Evolutionary conservation across 495 filamentous ascomycete species (phyloP).

Genomic region (Pseudoneurospora amorphoporcata): DNA sequence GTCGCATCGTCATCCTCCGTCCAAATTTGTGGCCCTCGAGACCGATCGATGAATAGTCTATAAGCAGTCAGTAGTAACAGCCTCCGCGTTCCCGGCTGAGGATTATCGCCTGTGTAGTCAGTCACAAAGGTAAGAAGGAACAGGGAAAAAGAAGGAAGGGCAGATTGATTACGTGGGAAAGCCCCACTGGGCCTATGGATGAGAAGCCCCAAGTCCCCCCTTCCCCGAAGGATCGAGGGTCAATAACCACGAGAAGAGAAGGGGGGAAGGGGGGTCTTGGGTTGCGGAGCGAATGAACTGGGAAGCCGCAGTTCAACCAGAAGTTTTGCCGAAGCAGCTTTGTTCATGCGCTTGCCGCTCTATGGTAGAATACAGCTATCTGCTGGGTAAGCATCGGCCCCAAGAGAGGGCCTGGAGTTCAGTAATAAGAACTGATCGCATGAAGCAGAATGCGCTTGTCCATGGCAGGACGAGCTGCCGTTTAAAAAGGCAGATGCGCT

Average conservation of each 20-base stretch:
- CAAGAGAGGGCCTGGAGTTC: background rate
- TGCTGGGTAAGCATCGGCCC: constrained; percentile 1
- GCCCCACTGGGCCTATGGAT: constrained; percentile 10
- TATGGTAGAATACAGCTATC: constrained; percentile 4
- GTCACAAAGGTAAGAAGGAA: constrained; percentile 5
- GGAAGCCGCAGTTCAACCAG: background rate
- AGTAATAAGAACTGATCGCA: background rate
- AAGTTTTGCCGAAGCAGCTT: background rate
- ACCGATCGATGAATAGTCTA: background rate
- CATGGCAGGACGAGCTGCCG: background rate
- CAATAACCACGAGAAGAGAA: background rate
- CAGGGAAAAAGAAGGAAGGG: constrained; percentile 2
- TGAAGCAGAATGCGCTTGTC: background rate
- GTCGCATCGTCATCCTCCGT: background rate
- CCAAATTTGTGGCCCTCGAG: background rate
- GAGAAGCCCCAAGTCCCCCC: background rate
- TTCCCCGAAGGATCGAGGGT: background rate
- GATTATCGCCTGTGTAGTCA: background rate
- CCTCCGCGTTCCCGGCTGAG: background rate
- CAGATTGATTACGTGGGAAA: constrained; percentile 3
- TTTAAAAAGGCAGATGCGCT: background rate
- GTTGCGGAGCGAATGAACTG: background rate
- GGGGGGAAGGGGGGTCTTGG: background rate
- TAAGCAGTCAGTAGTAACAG: constrained; percentile 1
- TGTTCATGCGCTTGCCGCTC: constrained; percentile 1